phyloP scores from a whole-genome alignment of 768 basidiomycete species.

The Rhodotorula toruloides region DNA sequence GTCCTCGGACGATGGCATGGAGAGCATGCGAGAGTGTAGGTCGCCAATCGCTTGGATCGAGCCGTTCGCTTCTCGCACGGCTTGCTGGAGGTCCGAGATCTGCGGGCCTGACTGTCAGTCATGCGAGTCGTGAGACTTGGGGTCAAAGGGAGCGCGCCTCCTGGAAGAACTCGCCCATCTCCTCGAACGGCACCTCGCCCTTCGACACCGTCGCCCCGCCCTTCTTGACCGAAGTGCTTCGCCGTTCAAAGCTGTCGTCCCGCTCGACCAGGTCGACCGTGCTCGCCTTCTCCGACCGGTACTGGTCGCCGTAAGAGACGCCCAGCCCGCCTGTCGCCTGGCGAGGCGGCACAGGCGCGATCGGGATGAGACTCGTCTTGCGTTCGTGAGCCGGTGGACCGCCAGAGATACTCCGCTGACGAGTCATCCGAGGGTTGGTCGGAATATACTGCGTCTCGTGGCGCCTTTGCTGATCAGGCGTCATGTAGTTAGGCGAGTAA shows the following conservation, averaged over 20 bases:
- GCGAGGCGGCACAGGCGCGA: background rate
- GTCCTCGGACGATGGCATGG: constrained; percentile 41
- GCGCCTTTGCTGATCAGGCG: background rate
- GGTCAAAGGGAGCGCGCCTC: constrained; percentile 1
- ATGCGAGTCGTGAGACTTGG: too few relatives aligned
- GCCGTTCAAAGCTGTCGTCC: background rate
- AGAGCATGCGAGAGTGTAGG: constrained; percentile 41
- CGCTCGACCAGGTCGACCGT: constrained; percentile 23
- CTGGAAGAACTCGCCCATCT: constrained; percentile 25
- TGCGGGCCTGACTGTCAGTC: background rate
- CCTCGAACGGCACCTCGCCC: constrained; percentile 25
- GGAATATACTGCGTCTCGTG: constrained; percentile 6
- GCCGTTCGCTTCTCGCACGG: constrained; percentile 11
- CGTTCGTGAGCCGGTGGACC: background rate
- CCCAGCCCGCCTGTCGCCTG: background rate
- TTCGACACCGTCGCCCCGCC: constrained; percentile 8
- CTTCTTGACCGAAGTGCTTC: background rate
- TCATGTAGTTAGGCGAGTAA: background rate
- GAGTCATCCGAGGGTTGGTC: constrained; percentile 1
- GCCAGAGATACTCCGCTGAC: constrained; percentile 8
- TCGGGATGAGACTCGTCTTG: background rate
- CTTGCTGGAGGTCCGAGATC: constrained; percentile 22
- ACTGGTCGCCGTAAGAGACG: background rate
- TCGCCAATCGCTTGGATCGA: constrained; percentile 35
- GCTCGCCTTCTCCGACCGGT: constrained; percentile 10